These are phyloP conservation scores for Vicia sativa DNA, from an alignment of 306 rosid genomes.

Conservation along the genomic window DNA sequence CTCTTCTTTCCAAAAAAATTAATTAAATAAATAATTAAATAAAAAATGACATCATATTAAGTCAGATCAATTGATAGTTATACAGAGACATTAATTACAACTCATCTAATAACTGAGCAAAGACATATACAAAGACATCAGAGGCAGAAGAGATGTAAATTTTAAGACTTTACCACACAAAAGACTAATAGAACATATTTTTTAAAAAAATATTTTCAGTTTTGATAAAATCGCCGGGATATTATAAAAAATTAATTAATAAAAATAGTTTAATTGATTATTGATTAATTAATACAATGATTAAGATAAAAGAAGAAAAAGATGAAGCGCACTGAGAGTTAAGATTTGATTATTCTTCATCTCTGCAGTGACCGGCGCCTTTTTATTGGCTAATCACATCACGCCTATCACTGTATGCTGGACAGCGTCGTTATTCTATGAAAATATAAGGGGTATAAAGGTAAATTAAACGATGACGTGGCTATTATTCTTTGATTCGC, in stretches of 20 bases:
- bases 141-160: too few relatives aligned
- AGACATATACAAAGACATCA: too few relatives aligned
- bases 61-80: too few relatives aligned
- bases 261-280: not conserved
- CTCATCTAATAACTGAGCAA: too few relatives aligned
- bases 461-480: slow-evolving; percentile 27
- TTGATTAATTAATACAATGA: too few relatives aligned
- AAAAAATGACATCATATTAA: not conserved
- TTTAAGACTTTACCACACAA: not conserved
- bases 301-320: slow-evolving; percentile 27
- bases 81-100: too few relatives aligned
- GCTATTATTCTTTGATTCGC: slow-evolving; percentile 11
- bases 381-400: slow-evolving; percentile 38
- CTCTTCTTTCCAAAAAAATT: not conserved
- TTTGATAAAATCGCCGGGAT: slow-evolving; percentile 49
- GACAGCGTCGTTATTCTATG: slow-evolving; percentile 34
- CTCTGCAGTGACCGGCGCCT: slow-evolving; percentile 19
- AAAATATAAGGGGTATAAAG: slow-evolving; percentile 18
- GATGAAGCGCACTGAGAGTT: slow-evolving; percentile 59
- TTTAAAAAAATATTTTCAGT: slow-evolving; percentile 17
- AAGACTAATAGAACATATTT: not conserved
- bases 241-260: slow-evolving; percentile 11
- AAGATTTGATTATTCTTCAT: slow-evolving; percentile 43
- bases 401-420: slow-evolving; percentile 38
- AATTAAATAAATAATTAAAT: not conserved